Percentiles rank a stretch among this genome's conserved stretches.
These are phyloP conservation scores for Nepenthes gracilis DNA, from an alignment of 148 eudicot species.

Conservation along the genomic window DNA sequence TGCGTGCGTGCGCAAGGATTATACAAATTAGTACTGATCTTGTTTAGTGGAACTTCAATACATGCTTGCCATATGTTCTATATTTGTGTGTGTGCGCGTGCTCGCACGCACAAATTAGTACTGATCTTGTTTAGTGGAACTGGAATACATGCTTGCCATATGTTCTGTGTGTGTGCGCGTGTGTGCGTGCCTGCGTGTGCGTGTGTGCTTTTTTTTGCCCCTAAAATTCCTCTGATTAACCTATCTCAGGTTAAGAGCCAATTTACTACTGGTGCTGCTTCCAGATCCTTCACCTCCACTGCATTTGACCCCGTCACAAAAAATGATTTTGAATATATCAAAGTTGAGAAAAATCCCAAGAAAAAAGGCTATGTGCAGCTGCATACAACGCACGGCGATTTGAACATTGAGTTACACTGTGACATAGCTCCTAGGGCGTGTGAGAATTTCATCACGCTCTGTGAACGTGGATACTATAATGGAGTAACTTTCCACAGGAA, in stretches of 20 bases:
- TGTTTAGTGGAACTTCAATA: too few species aligned
- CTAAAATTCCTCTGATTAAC: background rate
- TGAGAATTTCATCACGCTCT: slow-evolving; percentile 88
- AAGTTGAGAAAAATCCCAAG: slow-evolving; percentile 93
- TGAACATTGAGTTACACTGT: slow-evolving; percentile 92
- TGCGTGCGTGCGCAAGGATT: too few species aligned
- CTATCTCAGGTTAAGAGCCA: slow-evolving; percentile 73
- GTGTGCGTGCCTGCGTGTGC: too few species aligned
- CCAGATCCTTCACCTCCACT: slow-evolving; percentile 94
- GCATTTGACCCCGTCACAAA: slow-evolving; percentile 81
- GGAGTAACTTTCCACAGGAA: slow-evolving; percentile 85
- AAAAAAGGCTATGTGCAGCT: slow-evolving; percentile 89
- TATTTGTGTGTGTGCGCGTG: too few species aligned
- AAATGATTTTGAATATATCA: slow-evolving; percentile 82
- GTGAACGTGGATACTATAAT: slow-evolving; percentile 87
- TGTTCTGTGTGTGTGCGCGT: too few species aligned
- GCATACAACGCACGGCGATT: slow-evolving; percentile 92
- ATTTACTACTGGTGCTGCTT: slow-evolving; percentile 93
- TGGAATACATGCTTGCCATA: too few species aligned
- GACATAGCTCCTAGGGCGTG: slow-evolving; percentile 88
- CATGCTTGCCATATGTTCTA: too few species aligned
- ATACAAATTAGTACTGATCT: too few species aligned
- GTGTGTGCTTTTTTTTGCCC: too few species aligned
- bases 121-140: too few species aligned
- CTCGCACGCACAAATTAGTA: too few species aligned